Evolutionary conservation across 129 eudicot species (phyloP).

Genomic region (Flaveria bidentis): DNA sequence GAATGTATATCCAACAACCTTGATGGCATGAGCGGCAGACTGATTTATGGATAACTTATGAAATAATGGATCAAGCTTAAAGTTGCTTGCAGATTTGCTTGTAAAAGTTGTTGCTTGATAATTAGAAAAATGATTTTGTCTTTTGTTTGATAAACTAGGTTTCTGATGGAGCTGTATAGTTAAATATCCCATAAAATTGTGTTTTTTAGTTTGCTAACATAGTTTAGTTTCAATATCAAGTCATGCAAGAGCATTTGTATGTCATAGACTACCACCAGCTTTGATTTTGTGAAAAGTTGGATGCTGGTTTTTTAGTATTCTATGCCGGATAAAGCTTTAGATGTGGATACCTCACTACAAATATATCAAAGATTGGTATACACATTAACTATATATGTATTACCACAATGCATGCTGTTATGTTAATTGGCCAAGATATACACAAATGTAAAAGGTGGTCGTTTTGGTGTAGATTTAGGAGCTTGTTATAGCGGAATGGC

Average conservation of each 20-base stretch:
- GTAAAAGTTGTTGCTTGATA: background rate
- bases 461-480: background rate
- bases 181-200: background rate
- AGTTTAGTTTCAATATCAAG: background rate
- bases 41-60: background rate
- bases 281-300: background rate
- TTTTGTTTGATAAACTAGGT: background rate
- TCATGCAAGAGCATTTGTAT: background rate
- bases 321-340: background rate
- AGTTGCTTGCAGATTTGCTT: background rate
- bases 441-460: background rate
- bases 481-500: background rate
- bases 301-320: background rate
- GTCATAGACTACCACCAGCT: background rate
- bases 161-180: background rate
- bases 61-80: background rate
- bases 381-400: constrained; percentile 3
- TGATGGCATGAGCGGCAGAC: background rate
- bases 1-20: constrained; percentile 1
- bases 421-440: constrained; percentile 1
- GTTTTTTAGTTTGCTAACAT: background rate
- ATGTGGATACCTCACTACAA: background rate
- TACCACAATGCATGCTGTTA: constrained; percentile 1
- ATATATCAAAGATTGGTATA: constrained; percentile 9
- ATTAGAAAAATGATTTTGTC: background rate